These are phyloP conservation scores for Talaromyces thailandensis DNA, from an alignment of 495 filamentous ascomycete species.

Conservation along the genomic window DNA sequence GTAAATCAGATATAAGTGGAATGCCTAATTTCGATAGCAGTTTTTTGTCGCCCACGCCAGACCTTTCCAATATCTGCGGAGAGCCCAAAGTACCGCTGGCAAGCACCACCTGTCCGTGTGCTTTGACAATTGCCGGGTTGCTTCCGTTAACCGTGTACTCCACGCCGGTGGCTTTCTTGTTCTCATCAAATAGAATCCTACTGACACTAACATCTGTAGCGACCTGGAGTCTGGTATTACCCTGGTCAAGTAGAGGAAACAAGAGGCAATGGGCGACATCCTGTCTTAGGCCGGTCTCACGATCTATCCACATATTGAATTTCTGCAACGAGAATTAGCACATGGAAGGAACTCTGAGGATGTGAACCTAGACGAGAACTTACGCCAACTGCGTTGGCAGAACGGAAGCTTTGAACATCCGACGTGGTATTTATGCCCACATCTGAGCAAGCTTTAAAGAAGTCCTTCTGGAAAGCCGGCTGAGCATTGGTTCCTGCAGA, in stretches of 20 bases:
- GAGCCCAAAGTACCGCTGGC: constrained; percentile 48
- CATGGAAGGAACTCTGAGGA: not conserved
- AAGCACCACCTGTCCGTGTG: constrained; percentile 46
- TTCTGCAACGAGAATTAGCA: not conserved
- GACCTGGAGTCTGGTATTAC: constrained; percentile 43
- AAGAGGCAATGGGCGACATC: constrained; percentile 36
- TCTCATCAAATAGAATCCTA: constrained; percentile 44
- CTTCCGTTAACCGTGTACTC: constrained; percentile 27
- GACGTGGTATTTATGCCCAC: constrained; percentile 25
- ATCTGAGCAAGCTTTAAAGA: constrained; percentile 28
- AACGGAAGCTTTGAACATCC: constrained; percentile 14
- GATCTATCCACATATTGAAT: constrained; percentile 5
- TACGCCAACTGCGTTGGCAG: constrained; percentile 9
- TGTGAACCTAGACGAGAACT: not conserved
- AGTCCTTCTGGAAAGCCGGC: constrained; percentile 23
- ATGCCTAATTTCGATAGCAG: constrained; percentile 28
- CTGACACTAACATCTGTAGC: constrained; percentile 39
- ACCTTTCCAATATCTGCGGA: constrained; percentile 51
- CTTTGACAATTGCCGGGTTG: constrained; percentile 22
- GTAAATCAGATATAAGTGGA: constrained; percentile 26
- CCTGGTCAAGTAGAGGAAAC: constrained; percentile 34
- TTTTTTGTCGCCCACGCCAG: constrained; percentile 41
- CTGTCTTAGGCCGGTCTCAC: constrained; percentile 28
- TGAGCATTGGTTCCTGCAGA: constrained; percentile 27
- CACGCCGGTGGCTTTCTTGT: constrained; percentile 32